Conservation (phyloP, 2,329 filamentous ascomycete genomes). For the Capronia epimyces region DNA sequence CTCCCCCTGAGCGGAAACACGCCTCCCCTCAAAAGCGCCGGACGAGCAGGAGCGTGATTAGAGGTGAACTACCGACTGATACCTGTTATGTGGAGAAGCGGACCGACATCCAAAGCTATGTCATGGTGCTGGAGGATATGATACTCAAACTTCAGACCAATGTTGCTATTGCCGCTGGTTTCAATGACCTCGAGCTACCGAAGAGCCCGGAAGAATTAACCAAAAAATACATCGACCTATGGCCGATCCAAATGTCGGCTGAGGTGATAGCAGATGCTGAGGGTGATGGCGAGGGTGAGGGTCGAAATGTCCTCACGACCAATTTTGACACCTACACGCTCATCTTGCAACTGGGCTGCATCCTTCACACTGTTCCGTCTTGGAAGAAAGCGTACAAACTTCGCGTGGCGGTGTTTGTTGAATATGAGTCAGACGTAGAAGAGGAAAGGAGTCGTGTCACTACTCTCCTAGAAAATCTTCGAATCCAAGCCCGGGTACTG, state of each 20-base stretch:
- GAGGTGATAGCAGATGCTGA: constrained; percentile 57
- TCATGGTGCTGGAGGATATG: constrained; percentile 77
- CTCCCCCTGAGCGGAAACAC: constrained; percentile 33
- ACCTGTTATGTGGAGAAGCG: constrained; percentile 61
- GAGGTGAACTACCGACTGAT: constrained; percentile 62
- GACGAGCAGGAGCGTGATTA: constrained; percentile 34
- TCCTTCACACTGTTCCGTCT: constrained; percentile 71
- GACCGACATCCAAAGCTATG: constrained; percentile 66
- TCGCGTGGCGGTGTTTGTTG: constrained; percentile 79
- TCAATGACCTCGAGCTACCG: constrained; percentile 69
- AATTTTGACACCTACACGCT: constrained; percentile 89
- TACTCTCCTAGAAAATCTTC: constrained; percentile 69
- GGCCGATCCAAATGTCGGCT: constrained; percentile 91
- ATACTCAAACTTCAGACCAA: constrained; percentile 73
- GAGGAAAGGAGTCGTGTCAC: constrained; percentile 70
- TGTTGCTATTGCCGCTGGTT: constrained; percentile 77
- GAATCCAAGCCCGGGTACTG: constrained; percentile 71
- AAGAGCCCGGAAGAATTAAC: constrained; percentile 51
- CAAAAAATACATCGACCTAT: constrained; percentile 79
- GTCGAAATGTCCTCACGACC: constrained; percentile 63
- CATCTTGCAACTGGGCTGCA: constrained; percentile 82
- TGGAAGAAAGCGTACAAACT: constrained; percentile 71
- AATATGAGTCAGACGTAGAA: constrained; percentile 77
- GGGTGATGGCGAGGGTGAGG: constrained; percentile 54
- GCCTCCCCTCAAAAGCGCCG: constrained; percentile 14